These are phyloP conservation scores for Lachnellula subtilissima DNA, from an alignment of 2,329 filamentous ascomycete genomes.

Conservation along the genomic window DNA sequence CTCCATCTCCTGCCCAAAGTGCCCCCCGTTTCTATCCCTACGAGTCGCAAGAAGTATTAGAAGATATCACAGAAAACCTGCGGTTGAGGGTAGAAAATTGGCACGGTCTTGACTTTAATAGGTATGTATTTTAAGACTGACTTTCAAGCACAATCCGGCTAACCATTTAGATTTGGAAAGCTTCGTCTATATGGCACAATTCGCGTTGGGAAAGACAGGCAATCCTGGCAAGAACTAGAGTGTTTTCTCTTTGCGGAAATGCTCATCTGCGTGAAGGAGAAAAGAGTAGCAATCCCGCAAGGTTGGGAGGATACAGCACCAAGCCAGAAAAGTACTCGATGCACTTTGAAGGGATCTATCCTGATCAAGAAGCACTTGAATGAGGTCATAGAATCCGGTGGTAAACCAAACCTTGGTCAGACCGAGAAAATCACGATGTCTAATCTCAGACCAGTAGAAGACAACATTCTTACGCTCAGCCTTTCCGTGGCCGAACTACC, in stretches of 20 bases:
- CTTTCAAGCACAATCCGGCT: constrained; percentile 17
- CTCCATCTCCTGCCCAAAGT: constrained; percentile 51
- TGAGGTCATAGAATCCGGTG: constrained; percentile 70
- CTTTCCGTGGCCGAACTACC: constrained; percentile 89
- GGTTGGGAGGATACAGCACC: constrained; percentile 62
- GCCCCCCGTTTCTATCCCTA: constrained; percentile 61
- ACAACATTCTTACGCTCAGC: constrained; percentile 80
- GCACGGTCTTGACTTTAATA: constrained; percentile 90
- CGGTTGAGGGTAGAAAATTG: constrained; percentile 92
- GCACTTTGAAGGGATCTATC: constrained; percentile 93
- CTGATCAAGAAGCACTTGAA: constrained; percentile 97
- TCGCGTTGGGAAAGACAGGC: constrained; percentile 89
- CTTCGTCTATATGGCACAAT: constrained; percentile 84
- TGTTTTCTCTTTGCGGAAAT: constrained; percentile 97
- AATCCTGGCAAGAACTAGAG: constrained; percentile 96
- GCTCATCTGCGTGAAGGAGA: constrained; percentile 99
- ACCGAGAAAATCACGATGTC: constrained; percentile 32
- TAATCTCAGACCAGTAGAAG: constrained; percentile 49
- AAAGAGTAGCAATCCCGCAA: constrained; percentile 59
- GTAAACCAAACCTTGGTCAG: constrained; percentile 32
- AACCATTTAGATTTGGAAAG: constrained; percentile 70
- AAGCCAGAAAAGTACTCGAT: constrained; percentile 64
- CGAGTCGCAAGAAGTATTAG: constrained; percentile 70
- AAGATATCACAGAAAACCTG: constrained; percentile 81
- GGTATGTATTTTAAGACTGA: constrained; percentile 41